Evolutionary conservation across 2,329 filamentous ascomycete genomes (phyloP).

Genomic region (Ascochyta pisi): DNA sequence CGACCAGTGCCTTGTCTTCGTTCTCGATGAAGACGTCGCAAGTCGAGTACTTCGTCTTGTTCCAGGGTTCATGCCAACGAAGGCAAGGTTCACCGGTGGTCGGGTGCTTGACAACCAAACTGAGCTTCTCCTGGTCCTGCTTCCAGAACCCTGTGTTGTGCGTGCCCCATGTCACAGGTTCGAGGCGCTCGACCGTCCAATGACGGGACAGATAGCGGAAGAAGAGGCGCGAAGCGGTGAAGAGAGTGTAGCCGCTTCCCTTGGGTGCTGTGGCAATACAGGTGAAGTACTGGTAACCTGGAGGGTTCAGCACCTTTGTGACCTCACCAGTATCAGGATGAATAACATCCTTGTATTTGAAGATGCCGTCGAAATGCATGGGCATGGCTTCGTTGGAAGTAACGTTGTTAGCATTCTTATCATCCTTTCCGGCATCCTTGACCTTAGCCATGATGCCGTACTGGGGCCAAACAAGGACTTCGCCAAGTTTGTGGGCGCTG

Average conservation of each 20-base stretch:
- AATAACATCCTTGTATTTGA: constrained; percentile 56
- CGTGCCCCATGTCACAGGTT: constrained; percentile 44
- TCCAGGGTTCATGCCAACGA: constrained; percentile 64
- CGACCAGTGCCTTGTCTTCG: constrained; percentile 47
- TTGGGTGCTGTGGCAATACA: constrained; percentile 56
- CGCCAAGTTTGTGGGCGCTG: constrained; percentile 58
- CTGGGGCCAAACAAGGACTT: constrained; percentile 57
- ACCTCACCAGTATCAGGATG: constrained; percentile 51
- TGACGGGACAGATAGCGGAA: constrained; percentile 56
- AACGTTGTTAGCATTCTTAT: constrained; percentile 59
- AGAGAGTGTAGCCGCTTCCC: constrained; percentile 62
- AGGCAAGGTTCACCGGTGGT: constrained; percentile 57
- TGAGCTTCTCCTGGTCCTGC: constrained; percentile 53
- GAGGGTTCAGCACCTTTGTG: constrained; percentile 40
- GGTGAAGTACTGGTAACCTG: constrained; percentile 62
- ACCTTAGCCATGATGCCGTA: constrained; percentile 67
- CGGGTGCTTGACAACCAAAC: constrained; percentile 56
- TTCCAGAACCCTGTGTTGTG: constrained; percentile 33
- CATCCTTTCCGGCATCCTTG: constrained; percentile 62
- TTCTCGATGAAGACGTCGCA: constrained; percentile 55
- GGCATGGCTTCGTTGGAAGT: constrained; percentile 61
- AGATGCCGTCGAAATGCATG: constrained; percentile 63
- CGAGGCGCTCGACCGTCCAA: constrained; percentile 48
- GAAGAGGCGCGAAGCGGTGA: constrained; percentile 60
- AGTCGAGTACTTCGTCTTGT: constrained; percentile 60